These are phyloP conservation scores for Dactylonectria macrodidyma DNA, from an alignment of 2,329 filamentous ascomycete genomes.

Conservation along the genomic window DNA sequence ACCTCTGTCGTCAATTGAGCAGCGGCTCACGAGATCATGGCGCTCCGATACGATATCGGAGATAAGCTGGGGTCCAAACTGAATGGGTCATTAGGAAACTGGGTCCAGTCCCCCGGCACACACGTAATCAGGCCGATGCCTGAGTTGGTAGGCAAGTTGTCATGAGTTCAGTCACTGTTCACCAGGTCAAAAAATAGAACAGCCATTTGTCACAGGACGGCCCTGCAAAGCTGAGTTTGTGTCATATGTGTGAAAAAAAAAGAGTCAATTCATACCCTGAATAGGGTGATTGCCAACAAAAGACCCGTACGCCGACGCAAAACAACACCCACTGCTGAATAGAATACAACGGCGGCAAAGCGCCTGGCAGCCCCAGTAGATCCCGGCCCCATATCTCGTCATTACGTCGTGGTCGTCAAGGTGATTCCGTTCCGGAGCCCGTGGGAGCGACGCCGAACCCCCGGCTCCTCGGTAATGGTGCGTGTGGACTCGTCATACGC, in stretches of 20 bases:
- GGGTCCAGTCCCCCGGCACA: not conserved
- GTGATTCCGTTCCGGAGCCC: constrained; percentile 15
- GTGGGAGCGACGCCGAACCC: constrained; percentile 41
- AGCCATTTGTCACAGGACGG: constrained; percentile 13
- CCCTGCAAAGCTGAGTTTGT: not conserved
- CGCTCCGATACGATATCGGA: constrained; percentile 49
- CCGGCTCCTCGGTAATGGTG: constrained; percentile 18
- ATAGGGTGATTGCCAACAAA: constrained; percentile 38
- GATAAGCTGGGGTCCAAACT: constrained; percentile 39
- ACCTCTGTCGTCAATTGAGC: constrained; percentile 26
- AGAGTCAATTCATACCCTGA: constrained; percentile 43
- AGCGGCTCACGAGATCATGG: constrained; percentile 45
- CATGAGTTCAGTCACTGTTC: constrained; percentile 15
- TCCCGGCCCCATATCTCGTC: constrained; percentile 40
- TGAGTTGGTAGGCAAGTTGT: not conserved
- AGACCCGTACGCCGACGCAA: constrained; percentile 48
- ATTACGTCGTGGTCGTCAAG: constrained; percentile 47
- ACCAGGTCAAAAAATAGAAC: not conserved
- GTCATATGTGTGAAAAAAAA: constrained; percentile 6
- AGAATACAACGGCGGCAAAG: constrained; percentile 43
- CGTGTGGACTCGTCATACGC: constrained; percentile 70
- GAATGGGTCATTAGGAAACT: constrained; percentile 8
- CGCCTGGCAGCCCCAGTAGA: constrained; percentile 40
- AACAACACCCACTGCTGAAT: constrained; percentile 27
- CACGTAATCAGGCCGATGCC: constrained; percentile 24